These are phyloP conservation scores for Silene noctiflora DNA, from an alignment of 179 eudicot species.

Conservation along the genomic window DNA sequence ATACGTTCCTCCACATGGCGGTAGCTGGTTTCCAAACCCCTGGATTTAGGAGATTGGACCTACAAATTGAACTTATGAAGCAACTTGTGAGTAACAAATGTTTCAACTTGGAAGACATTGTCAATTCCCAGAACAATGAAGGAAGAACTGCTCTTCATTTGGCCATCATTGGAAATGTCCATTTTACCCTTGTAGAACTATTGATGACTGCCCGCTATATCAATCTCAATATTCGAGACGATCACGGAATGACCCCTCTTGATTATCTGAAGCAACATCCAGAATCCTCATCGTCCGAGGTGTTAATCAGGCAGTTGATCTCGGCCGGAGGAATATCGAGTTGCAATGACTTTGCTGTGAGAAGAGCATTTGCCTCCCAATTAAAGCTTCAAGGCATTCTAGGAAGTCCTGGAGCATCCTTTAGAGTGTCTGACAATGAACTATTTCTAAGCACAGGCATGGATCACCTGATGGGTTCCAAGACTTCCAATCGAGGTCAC, in stretches of 20 bases:
- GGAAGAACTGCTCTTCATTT: constrained; percentile 84
- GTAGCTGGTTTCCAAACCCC: constrained; percentile 73
- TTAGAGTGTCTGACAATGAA: constrained; percentile 63
- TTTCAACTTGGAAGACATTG: constrained; percentile 46
- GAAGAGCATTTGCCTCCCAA: constrained; percentile 77
- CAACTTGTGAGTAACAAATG: constrained; percentile 40
- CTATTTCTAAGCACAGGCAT: constrained; percentile 57
- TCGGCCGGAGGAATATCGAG: constrained; percentile 85
- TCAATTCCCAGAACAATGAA: constrained; percentile 49
- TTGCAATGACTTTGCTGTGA: constrained; percentile 56
- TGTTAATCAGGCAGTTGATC: constrained; percentile 59
- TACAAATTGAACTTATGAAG: constrained; percentile 70
- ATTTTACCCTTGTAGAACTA: constrained; percentile 57
- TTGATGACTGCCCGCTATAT: constrained; percentile 61
- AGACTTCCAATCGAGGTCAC: constrained; percentile 20
- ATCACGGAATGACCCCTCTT: constrained; percentile 72
- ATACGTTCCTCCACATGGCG: constrained; percentile 73
- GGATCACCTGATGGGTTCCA: constrained; percentile 33
- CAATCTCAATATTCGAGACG: constrained; percentile 58
- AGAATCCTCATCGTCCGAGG: constrained; percentile 59
- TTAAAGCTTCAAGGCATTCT: constrained; percentile 59
- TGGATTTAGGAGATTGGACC: constrained; percentile 69
- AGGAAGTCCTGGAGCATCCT: constrained; percentile 81
- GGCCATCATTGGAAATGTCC: constrained; percentile 70
- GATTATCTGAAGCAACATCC: constrained; percentile 80